Conservation (phyloP, 805 yeast genomes). For the Barnettozyma populi region DNA sequence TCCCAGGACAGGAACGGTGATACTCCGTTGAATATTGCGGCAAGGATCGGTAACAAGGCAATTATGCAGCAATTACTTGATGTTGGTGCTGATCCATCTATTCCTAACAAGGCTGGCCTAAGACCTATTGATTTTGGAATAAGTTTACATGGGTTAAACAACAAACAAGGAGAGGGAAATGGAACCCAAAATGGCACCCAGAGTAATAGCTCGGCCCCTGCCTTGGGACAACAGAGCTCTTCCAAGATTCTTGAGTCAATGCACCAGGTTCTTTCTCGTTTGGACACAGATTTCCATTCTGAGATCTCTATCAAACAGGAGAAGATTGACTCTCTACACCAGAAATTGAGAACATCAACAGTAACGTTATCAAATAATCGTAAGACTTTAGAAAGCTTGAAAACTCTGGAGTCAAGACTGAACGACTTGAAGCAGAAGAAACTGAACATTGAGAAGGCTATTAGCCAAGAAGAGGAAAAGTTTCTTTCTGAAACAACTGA, state of each 20-base stretch:
- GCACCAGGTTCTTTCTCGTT: conserved; percentile 41
- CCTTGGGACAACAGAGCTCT: conserved; percentile 17
- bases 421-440: conserved; percentile 50
- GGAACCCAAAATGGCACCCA: background rate
- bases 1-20: conserved; percentile 93
- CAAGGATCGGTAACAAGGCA: conserved; percentile 77
- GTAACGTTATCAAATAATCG: conserved; percentile 42
- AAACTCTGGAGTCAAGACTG: conserved; percentile 35
- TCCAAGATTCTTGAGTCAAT: conserved; percentile 46
- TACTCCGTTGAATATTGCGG: conserved; percentile 89
- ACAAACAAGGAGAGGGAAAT: background rate
- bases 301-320: conserved; percentile 51
- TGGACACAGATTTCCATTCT: conserved; percentile 53
- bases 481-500: conserved; percentile 41
- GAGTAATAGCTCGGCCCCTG: background rate
- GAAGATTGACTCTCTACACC: conserved; percentile 47
- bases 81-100: conserved; percentile 78
- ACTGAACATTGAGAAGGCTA: conserved; percentile 55
- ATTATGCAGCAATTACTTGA: conserved; percentile 77
- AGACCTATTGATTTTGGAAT: conserved; percentile 85
- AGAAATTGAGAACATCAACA: conserved; percentile 54
- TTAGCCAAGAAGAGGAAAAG: conserved; percentile 53
- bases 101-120: conserved; percentile 81
- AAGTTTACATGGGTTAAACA: conserved; percentile 31
- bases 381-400: conserved; percentile 47